Base-by-base conservation (phyloP, 2,329 filamentous ascomycete genomes). In the Trichoderma oligosporum region DNA sequence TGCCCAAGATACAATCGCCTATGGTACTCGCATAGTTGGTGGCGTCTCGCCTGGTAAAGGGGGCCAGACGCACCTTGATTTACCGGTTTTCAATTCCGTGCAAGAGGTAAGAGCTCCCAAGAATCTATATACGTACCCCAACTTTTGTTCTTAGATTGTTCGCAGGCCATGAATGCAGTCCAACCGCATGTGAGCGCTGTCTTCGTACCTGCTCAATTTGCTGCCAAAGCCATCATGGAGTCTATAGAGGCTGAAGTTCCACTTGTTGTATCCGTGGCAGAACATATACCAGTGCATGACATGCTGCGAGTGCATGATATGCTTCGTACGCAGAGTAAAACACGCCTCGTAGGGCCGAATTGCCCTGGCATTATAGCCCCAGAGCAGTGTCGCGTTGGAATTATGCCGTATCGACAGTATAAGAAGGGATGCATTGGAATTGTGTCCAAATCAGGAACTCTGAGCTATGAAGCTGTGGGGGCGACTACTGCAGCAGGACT, bases 401-500 rank as follows among this genome's bases (percentile, higher is more conserved):
- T 75, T 38, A 75, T 75, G 73, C 73, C 73, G 0, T 73, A 71
- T 47, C 66, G 64, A 27, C 73, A 75, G 62, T 75, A 74, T 24
- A 60, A 55, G 1, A 80, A 83, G 0, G 89, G 88, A 0, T 80
- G 82, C 57, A 76, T 93, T 20, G 88, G 88, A 2, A 88, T 93
- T 55, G 82, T 89, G 3, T 87, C 87, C n/a, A 91, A 90, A 68
- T 91, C 87, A 0, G 89, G 88, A 1, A 93, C 89, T 0, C 73
- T 93, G 38, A 90, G 87, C 60, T 93, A 92, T 65, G 89, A 93
- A 69, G 84, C 88, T 2, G 88, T 91, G 1, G 88, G 86, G 0
- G 85, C 87, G 1, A 84, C 89, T 22, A 89, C 86, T 6, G 78
- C 84, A 60, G 85, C 82, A n/a, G 88, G 88, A 0, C 74, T 92